phyloP scores from a whole-genome alignment of 2,329 filamentous ascomycete species.

The Periconia digitata region DNA sequence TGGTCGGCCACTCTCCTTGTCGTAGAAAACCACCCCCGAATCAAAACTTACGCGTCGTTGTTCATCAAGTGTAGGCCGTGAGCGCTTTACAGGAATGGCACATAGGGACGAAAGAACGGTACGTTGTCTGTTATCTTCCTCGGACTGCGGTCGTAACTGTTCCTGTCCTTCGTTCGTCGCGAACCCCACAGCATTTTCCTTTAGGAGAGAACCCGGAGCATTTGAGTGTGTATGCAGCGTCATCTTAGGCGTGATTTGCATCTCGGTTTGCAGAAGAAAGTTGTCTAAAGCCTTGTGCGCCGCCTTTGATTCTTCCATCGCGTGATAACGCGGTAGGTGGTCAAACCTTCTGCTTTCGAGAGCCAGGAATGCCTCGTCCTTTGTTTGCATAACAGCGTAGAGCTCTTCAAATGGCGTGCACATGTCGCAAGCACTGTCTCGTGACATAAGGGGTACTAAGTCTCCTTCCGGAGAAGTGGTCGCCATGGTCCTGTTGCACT shows the following conservation, averaged over 20 bases:
- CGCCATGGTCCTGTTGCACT: conserved; percentile 12
- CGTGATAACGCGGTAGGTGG: conserved; percentile 13
- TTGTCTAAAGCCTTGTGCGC: conserved; percentile 27
- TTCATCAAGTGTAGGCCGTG: background rate
- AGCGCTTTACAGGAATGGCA: background rate
- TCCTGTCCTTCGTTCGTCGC: background rate
- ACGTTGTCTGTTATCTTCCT: background rate
- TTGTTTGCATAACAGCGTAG: conserved; percentile 13
- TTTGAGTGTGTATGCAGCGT: background rate
- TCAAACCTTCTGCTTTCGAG: conserved; percentile 15
- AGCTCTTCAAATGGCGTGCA: conserved; percentile 20
- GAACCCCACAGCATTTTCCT: background rate
- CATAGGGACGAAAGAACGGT: background rate
- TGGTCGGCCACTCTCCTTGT: conserved; percentile 6
- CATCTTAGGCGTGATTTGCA: background rate
- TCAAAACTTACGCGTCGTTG: conserved; percentile 10
- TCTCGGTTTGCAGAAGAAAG: conserved; percentile 25
- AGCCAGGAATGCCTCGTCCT: conserved; percentile 14
- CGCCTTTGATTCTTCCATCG: conserved; percentile 14
- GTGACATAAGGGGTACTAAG: background rate
- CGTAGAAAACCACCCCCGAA: conserved; percentile 4
- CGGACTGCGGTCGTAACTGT: background rate
- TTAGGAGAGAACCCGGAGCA: background rate
- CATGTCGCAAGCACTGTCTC: conserved; percentile 14
- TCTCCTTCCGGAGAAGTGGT: conserved; percentile 12